phyloP scores from a whole-genome alignment of 352 stramenopile genomes.

The Globisporangium irregulare region DNA sequence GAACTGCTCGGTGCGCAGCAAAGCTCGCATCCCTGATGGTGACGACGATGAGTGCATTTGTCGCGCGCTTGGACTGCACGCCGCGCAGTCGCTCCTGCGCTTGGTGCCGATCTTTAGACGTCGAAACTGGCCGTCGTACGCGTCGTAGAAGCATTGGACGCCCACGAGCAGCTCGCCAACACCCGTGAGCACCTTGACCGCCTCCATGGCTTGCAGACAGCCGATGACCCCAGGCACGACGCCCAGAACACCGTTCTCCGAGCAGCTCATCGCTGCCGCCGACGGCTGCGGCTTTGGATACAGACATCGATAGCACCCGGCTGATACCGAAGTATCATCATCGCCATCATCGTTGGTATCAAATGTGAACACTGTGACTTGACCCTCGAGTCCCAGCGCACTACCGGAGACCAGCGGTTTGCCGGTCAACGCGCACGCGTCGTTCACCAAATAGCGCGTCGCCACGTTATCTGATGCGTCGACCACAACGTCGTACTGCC shows the following conservation, averaged over 20 bases:
- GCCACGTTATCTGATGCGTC: slow-evolving; percentile 96
- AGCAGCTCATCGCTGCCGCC: slow-evolving; percentile 77
- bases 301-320: slow-evolving; percentile 95
- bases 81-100: slow-evolving; percentile 32
- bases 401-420: slow-evolving; percentile 94
- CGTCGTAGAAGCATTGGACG: slow-evolving; percentile 78
- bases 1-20: background rate
- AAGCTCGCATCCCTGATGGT: background rate
- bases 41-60: background rate
- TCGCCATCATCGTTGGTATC: slow-evolving; percentile 11
- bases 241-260: slow-evolving; percentile 96
- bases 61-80: slow-evolving; percentile 21
- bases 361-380: slow-evolving; percentile 95
- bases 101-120: slow-evolving; percentile 49
- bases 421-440: slow-evolving; percentile 84
- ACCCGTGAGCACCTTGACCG: slow-evolving; percentile 88
- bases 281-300: slow-evolving; percentile 85
- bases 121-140: slow-evolving; percentile 68
- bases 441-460: slow-evolving; percentile 96
- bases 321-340: slow-evolving; percentile 19
- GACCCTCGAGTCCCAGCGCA: slow-evolving; percentile 94
- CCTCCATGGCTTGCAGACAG: slow-evolving; percentile 92
- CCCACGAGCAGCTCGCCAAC: slow-evolving; percentile 56
- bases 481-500: slow-evolving; percentile 89
- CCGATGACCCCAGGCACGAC: slow-evolving; percentile 94